Evolutionary conservation across 805 yeast species (phyloP), one percentile per base, ranked within the genome.

Genomic region (Yamadazyma akitaensis): DNA sequence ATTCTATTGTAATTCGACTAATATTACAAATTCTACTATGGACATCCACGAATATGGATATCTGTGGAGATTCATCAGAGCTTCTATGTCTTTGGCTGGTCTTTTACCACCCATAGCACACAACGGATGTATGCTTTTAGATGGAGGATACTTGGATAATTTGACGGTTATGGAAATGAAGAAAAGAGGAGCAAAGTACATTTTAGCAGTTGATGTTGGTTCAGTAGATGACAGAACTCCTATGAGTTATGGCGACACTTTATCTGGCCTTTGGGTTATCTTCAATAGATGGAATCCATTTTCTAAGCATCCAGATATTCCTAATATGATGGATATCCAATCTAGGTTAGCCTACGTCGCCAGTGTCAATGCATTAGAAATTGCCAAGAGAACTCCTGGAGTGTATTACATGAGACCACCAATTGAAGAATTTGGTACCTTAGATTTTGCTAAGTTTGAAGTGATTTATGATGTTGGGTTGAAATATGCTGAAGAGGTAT

Each of bases 41-140:
- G 99, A 94, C 56, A 81, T 92, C 24, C 99, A 92, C 60, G 81
- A 88, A 5, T 77, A 84, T 32, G 99, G 99, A 2, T 88, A 88
- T 59, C 91, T 96, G 11, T 92, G 99, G 99, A 72, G 97, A 51
- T 94, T 86, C 55, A 85, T 92, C 39, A 73, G 99, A 42, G 99
- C 99, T 0, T 88, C 97, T 0, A 92, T 92, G 99, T 85, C 97
- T 0, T 72, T 92, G 42, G 98, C 98, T 1, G 97, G 98, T 0
- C 71, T 94, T 33, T 69, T 92, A 19, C 99, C 99, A 3, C 92
- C 92, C 1, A 72, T 94, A 19, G 84, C 94, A 3, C 94, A 82
- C 57, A 82, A 88, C 45, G 99, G 99, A 0, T 81, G 86, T 34
- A 92, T 92, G 98, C 67, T 94, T 25, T 68, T 94, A 37, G 99